These are phyloP conservation scores for Nothophytophthora sp. DNA, from an alignment of 352 stramenopile species.

Conservation along the genomic window DNA sequence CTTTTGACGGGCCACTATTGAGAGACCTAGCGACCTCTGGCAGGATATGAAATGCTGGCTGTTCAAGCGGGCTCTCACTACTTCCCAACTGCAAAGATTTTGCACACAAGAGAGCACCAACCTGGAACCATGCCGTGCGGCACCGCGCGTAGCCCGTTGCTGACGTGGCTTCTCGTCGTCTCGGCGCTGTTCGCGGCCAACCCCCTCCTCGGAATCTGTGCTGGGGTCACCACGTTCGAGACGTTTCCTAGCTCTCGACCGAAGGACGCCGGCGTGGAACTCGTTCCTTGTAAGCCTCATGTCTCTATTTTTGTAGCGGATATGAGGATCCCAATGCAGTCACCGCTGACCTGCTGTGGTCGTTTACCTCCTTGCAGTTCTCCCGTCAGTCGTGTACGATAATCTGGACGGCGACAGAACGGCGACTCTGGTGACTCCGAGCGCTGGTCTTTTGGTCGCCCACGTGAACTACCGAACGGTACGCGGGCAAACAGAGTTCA, in stretches of 20 bases:
- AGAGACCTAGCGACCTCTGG: too few species aligned
- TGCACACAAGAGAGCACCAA: too few species aligned
- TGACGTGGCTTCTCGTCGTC: too few species aligned
- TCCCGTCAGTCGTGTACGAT: constrained; percentile 50
- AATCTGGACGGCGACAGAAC: constrained; percentile 51
- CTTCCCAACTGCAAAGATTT: too few species aligned
- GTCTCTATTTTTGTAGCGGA: not conserved
- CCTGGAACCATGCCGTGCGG: too few species aligned
- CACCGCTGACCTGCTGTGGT: not conserved
- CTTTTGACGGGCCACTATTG: too few species aligned
- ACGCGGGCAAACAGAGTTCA: not conserved
- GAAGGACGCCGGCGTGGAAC: constrained; percentile 18
- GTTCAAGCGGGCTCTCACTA: too few species aligned
- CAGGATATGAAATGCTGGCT: too few species aligned
- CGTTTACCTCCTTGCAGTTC: constrained; percentile 22
- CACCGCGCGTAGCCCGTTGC: too few species aligned
- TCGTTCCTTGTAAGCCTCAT: constrained; percentile 15
- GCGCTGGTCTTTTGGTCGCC: constrained; percentile 40
- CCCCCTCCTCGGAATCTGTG: not conserved
- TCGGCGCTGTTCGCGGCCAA: constrained; percentile 15
- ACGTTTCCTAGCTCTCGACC: constrained; percentile 5
- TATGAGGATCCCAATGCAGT: not conserved
- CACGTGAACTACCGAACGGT: constrained; percentile 59
- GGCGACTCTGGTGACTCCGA: constrained; percentile 38
- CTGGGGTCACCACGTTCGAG: constrained; percentile 16